Base-by-base conservation (phyloP, 441 rosid species). In the Populus tomentosa region DNA sequence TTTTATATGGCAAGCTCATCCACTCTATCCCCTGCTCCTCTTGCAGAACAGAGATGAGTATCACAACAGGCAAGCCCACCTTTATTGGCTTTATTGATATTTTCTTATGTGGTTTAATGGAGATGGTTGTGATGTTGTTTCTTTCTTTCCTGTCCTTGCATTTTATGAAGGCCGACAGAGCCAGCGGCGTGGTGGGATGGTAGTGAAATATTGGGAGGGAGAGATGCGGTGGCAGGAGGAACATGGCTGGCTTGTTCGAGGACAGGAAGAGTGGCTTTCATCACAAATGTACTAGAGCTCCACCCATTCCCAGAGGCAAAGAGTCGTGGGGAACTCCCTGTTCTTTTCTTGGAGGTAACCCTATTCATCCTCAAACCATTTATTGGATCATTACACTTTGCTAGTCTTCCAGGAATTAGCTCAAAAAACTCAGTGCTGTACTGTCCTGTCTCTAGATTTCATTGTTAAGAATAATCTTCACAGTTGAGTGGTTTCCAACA, bases 171-270 rank as follows among this genome's bases (percentile, higher is more conserved):
- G 85, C 90, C 91, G 0, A 88, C 91, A 11, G 85, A 87, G 77
- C 67, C 91, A 4, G 82, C 83, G 84, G 90, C 79, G 16, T 91
- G 96, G 96, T 90, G 94, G 94, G 86, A 84, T 65, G 89, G 79
- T 11, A 13, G 79, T 33, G 88, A 86, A 40, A 87, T 89, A 75
- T 35, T 90, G 28, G 96, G 91, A 56, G 94, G 92, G 23, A 83
- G 89, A 73, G 94, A 91, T 77, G 87, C 74, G 67, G 75, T 89
- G 10, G 91, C 90, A 1, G 92, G 94, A 73, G 96, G 96, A 56
- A 91, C 96, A 67, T 91, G 92, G 95, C 20, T 88, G 80, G 96
- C 83, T 33, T 89, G 94, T 76, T 87, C 94, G 30, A 82, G 82
- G 46, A 73, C 72, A 56, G 96, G 94, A 23, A 87, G 85, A 76